A percentile compares a stretch with the other conserved stretches of the same genome.
Conservation (phyloP, 345 rosid genomes). For the Rhodamnia rubescens region DNA sequence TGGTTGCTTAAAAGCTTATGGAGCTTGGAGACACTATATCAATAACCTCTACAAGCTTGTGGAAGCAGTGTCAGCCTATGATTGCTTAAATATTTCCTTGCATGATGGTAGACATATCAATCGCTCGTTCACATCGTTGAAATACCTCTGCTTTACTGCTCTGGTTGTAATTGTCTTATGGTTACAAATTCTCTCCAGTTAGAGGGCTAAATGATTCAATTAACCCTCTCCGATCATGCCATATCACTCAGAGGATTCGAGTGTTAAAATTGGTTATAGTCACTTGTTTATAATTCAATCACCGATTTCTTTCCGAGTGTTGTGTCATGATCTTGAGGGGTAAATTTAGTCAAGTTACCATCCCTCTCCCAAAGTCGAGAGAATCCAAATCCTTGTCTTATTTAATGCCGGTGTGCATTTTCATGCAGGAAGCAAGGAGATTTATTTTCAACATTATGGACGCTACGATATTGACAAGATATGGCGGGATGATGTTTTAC, state of each 20-base stretch:
- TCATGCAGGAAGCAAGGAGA: constrained; percentile 59
- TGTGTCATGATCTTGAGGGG: neutral
- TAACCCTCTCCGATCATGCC: neutral
- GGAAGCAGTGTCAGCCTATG: neutral
- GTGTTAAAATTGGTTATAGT: neutral
- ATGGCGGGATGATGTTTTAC: constrained; percentile 82
- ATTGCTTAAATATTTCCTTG: neutral
- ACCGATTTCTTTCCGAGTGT: neutral
- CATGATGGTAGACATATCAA: neutral
- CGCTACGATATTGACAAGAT: constrained; percentile 60
- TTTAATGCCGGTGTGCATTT: neutral
- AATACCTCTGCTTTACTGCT: neutral
- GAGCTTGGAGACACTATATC: neutral
- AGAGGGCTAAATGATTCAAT: neutral
- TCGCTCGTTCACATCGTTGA: neutral
- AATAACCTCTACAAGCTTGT: neutral
- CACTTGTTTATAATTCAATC: neutral
- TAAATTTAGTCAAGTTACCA: neutral
- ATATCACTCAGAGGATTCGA: neutral
- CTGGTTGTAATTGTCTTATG: neutral
- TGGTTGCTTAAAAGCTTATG: neutral
- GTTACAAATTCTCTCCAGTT: neutral
- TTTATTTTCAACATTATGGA: constrained; percentile 63
- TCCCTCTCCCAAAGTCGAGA: neutral
- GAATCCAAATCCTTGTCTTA: neutral